Evolutionary conservation across 148 eudicot genomes (phyloP).

Genomic region (Salicornia ramosissima): DNA sequence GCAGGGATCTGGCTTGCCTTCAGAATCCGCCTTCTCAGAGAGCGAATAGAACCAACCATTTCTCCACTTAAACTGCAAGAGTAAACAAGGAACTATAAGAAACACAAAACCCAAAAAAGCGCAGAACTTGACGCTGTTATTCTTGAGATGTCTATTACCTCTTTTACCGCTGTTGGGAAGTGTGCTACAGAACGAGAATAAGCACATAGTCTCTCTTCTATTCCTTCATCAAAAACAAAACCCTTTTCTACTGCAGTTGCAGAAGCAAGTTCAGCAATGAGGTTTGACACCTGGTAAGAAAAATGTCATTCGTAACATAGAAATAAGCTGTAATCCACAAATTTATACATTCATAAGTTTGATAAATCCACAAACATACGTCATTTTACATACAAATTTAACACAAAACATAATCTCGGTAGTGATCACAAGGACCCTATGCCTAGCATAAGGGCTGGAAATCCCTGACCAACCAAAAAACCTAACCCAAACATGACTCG

Average conservation of each 20-base stretch:
- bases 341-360: not conserved
- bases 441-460: too few species aligned
- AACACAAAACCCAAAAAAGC: not conserved
- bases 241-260: conserved; percentile 88
- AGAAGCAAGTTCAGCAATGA: conserved; percentile 71
- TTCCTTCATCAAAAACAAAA: conserved; percentile 57
- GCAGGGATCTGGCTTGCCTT: conserved; percentile 88
- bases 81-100: conserved; percentile 12
- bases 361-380: not conserved
- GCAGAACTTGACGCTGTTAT: not conserved
- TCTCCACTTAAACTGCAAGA: conserved; percentile 90
- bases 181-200: conserved; percentile 93
- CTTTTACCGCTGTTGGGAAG: conserved; percentile 97
- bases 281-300: conserved; percentile 69
- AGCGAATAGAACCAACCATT: conserved; percentile 98
- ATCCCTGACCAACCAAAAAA: too few species aligned
- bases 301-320: not conserved
- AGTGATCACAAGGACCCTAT: too few species aligned
- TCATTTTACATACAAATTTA: not conserved
- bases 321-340: not conserved
- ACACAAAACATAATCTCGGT: not conserved
- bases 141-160: conserved; percentile 48
- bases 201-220: conserved; percentile 90
- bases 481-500: too few species aligned
- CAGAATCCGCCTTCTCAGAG: conserved; percentile 67